Conservation (phyloP, 768 basidiomycete species). For the Tylopilus plumbeoviolaceoides region DNA sequence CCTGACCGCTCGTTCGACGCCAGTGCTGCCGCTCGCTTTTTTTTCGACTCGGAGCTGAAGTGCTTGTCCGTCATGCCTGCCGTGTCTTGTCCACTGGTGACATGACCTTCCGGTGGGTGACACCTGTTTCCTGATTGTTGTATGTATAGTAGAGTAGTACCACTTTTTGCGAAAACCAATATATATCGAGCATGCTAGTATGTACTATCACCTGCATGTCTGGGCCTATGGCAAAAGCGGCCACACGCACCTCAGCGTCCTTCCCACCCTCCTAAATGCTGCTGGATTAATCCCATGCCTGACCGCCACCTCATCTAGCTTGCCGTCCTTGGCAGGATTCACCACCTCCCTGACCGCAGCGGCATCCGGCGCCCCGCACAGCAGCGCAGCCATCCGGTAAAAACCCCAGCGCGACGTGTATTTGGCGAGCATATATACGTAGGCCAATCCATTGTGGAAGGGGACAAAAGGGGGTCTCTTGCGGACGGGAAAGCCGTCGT, state of each 20-base stretch:
- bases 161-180: too few species aligned
- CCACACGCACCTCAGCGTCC: slow-evolving; percentile 10
- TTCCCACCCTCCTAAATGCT: slow-evolving; percentile 8
- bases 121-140: too few species aligned
- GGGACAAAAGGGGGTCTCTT: slow-evolving; percentile 10
- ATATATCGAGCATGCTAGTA: too few species aligned
- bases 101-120: too few species aligned
- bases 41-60: too few species aligned
- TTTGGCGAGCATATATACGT: slow-evolving; percentile 11
- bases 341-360: slow-evolving; percentile 11
- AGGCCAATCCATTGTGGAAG: slow-evolving; percentile 8
- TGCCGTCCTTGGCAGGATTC: slow-evolving; percentile 11
- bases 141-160: too few species aligned
- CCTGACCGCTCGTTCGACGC: too few species aligned
- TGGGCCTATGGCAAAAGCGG: slow-evolving; percentile 14
- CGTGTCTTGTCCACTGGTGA: too few species aligned
- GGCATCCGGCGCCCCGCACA: slow-evolving; percentile 10
- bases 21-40: too few species aligned
- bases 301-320: slow-evolving; percentile 12
- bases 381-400: slow-evolving; percentile 12
- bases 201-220: slow-evolving; percentile 10
- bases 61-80: too few species aligned
- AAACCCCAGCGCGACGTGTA: slow-evolving; percentile 13
- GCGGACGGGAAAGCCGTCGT: slow-evolving; percentile 10
- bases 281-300: slow-evolving; percentile 10